Evolutionary conservation across 164 flowering plant species (phyloP).

Genomic region (Amborella trichopoda): DNA sequence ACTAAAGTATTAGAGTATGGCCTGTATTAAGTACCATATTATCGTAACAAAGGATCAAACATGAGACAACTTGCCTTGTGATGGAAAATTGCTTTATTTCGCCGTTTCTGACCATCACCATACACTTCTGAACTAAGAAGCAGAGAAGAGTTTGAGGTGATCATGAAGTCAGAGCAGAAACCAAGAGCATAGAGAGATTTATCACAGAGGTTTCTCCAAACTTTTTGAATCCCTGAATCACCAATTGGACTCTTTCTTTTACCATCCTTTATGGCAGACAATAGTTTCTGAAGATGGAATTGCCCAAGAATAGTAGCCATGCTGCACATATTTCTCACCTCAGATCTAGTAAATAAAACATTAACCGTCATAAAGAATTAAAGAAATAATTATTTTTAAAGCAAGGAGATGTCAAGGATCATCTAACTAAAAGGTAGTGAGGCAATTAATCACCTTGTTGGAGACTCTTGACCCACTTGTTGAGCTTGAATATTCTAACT

Average conservation of each 20-base stretch:
- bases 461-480: no score
- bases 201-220: conserved; percentile 30
- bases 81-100: conserved; percentile 55
- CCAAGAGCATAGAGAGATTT: conserved; percentile 59
- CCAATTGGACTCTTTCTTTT: conserved; percentile 4
- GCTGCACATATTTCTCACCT: conserved; percentile 38
- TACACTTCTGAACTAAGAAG: conserved; percentile 43
- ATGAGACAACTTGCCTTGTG: conserved; percentile 56
- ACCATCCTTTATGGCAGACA: conserved; percentile 30
- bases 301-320: conserved; percentile 55
- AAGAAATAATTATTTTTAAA: no score
- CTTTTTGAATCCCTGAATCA: conserved; percentile 26
- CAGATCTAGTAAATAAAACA: not conserved
- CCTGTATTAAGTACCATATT: no score
- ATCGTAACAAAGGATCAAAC: no score
- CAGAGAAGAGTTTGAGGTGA: conserved; percentile 46
- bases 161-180: conserved; percentile 43
- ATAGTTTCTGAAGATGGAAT: conserved; percentile 60
- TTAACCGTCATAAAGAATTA: no score
- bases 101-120: conserved; percentile 20
- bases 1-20: no score
- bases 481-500: no score
- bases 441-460: no score
- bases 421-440: no score
- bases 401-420: no score